Base-by-base conservation (phyloP, 2,329 filamentous ascomycete species). In the Penicillium sclerotigenum region DNA sequence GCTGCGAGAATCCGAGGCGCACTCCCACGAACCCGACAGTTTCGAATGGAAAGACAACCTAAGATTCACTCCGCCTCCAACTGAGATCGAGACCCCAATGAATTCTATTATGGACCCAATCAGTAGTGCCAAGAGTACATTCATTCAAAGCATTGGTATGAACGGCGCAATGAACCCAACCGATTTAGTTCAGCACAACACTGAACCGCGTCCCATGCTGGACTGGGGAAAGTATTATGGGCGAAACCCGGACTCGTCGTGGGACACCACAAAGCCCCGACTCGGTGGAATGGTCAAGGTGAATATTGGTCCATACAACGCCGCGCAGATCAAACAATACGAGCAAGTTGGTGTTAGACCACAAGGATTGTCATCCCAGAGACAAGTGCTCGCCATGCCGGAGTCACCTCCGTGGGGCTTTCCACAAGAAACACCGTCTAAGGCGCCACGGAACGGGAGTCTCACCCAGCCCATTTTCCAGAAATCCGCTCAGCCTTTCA, bases 11-110 rank as follows among this genome's bases (percentile, higher is more conserved):
- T 49, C 57, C 29, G 29, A 52, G 36, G 45, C 52, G 24, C 40
- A 42, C 10, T 8, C 11, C 13, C 42, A 42, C 26, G 38, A 52
- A 4, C 50, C 59, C 2, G 60, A 68, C 28, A 45, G 18, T 34
- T 64, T 65, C 9, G 56, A 63, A n/a, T 63, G 62, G 58, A 58
- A 52, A 31, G 52, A 58, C 7, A 14, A 62, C 26, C 22, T 57
- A n/a, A 51, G n/a, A 18, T 18, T 52, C 22, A 56, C 10, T 33
- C 51, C 40, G 13, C 43, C 31, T 33, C 36, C 42, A 24, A n/a
- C 31, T 14, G 40, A 24, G 20, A 29, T 24, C 20, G 47, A 49
- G 20, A 33, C n/a, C 5, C 8, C 14, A 24, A 16, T 34, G 10
- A 10, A 18, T 14, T 20, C 37, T 16, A 10, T 20, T 2, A 8